Evolutionary conservation across 108 stramenopile genomes (phyloP), one percentile per base, ranked within the genome.

Genomic region (Fistulifera pelliculosa): DNA sequence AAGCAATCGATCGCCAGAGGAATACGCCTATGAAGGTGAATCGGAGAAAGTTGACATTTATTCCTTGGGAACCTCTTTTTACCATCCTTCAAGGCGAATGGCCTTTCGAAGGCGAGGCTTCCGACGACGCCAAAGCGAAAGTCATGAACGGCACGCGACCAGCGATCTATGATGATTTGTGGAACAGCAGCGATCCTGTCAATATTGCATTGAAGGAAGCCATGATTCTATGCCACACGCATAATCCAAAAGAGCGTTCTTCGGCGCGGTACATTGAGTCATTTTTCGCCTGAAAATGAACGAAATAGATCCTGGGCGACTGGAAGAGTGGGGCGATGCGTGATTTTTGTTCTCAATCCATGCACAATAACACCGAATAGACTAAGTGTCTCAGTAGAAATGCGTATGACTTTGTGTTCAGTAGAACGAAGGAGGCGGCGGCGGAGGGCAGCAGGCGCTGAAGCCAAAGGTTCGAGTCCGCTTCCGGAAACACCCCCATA

Each of bases 1-100:
- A 14, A 66, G 67, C 56, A 54, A 54, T 31, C 78, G 83, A 59
- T 61, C 80, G 44, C 85, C 85, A 7, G 85, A 87, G 61, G 85
- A 87, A 50, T 87, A 80, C 55, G 38, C 21, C 19, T 78, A 78
- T 27, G 54, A 78, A 47, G 59, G 26, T 21, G 64, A 77, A 60
- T 60, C 57, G 16, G 76, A 77, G 67, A 77, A 60, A 63, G 38
- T 72, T 5, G 50, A 51, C 22, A 19, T 51, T 17, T 51, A 51
- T 51, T n/a, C 24, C 21, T 27, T 51, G 17, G 50, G 50, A 51
- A 51, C 24, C 22, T 12, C 22, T 51, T n/a, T 51, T 22, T 51
- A 51, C 26, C 5, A 17, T 51, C 6, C 21, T 51, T 75, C 82
- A 27, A 71, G 70, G 27, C 50, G 26, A 53, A 31, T 56, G 44